Conservation (phyloP, 805 yeast species). For the Jamesozyma gamospora region DNA sequence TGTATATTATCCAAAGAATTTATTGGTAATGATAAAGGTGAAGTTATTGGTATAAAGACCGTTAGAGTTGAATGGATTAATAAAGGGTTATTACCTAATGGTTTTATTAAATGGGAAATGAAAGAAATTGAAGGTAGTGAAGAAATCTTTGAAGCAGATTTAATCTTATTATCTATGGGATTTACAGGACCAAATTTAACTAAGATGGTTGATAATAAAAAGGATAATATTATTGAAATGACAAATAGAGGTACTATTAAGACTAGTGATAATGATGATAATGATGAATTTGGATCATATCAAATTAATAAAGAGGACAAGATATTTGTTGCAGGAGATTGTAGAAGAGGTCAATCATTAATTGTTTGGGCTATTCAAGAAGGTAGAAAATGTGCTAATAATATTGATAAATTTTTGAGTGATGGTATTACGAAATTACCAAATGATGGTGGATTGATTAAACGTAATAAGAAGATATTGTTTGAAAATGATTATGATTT, state of each 20-base stretch:
- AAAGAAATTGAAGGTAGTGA: conserved; percentile 92
- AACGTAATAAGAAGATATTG: conserved; percentile 49
- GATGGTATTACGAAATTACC: conserved; percentile 69
- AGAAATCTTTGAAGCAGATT: conserved; percentile 88
- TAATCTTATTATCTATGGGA: conserved; percentile 93
- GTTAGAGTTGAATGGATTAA: conserved; percentile 95
- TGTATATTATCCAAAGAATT: conserved; percentile 92
- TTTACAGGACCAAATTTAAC: conserved; percentile 92
- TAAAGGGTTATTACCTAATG: conserved; percentile 44
- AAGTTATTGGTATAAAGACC: conserved; percentile 89
- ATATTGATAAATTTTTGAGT: conserved; percentile 73
- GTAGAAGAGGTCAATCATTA: conserved; percentile 96
- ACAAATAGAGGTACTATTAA: conserved; percentile 69
- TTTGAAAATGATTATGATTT: neutral
- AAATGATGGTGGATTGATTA: conserved; percentile 87
- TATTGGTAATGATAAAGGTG: conserved; percentile 89
- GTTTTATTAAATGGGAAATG: conserved; percentile 92
- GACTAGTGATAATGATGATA: neutral
- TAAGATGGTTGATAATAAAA: conserved; percentile 41
- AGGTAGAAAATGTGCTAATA: conserved; percentile 97
- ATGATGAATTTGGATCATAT: neutral
- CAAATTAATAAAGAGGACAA: conserved; percentile 46
- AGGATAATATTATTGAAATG: conserved; percentile 30
- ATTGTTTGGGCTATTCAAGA: conserved; percentile 99
- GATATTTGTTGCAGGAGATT: conserved; percentile 93